Evolutionary conservation across 495 filamentous ascomycete genomes (phyloP).

Genomic region (Trichoderma erinaceum): DNA sequence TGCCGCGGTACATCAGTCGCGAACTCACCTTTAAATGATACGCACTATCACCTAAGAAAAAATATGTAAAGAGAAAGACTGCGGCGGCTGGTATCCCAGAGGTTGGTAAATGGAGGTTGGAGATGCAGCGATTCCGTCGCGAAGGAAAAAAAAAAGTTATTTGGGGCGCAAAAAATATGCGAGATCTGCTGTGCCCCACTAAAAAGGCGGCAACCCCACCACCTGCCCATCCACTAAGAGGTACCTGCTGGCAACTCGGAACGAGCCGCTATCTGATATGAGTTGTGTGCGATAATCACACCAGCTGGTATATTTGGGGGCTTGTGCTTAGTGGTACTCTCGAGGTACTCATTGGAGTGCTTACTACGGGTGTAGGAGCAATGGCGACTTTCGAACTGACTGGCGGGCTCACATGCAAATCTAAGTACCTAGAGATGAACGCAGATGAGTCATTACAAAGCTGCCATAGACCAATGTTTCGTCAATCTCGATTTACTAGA

Average conservation of each 20-base stretch:
- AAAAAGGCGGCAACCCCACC: conserved; percentile 10
- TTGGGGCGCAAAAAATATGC: conserved; percentile 12
- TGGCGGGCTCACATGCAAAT: no score
- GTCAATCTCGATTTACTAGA: no score
- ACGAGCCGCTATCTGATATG: conserved; percentile 1
- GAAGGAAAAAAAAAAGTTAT: conserved; percentile 3
- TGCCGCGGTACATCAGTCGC: neutral
- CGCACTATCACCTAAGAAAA: neutral
- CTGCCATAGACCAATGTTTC: no score
- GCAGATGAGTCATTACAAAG: no score
- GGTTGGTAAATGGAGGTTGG: neutral
- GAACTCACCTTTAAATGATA: neutral
- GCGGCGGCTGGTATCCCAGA: neutral
- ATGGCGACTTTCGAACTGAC: no score
- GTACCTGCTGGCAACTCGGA: conserved; percentile 6
- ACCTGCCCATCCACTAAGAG: neutral
- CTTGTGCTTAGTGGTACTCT: neutral
- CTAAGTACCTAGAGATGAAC: no score
- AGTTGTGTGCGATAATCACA: neutral
- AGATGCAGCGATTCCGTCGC: conserved; percentile 5
- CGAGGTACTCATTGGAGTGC: neutral
- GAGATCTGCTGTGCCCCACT: conserved; percentile 4
- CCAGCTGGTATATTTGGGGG: neutral
- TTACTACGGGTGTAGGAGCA: neutral
- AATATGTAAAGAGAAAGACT: neutral